phyloP scores from a whole-genome alignment of 2,329 filamentous ascomycete genomes.

The Chalaropsis thielavioides region DNA sequence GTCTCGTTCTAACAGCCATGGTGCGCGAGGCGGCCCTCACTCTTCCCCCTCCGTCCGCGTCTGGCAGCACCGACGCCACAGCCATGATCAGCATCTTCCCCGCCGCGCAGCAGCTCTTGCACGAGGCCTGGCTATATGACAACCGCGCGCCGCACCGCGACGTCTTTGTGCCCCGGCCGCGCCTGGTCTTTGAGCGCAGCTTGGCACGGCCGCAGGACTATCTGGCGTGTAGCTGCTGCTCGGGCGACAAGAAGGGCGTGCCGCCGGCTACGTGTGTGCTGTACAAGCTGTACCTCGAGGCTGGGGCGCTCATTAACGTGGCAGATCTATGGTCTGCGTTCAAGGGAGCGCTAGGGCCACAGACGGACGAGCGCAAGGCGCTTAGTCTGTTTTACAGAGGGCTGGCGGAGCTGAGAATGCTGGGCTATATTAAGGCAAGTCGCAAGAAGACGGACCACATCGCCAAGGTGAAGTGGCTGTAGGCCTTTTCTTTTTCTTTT shows the following conservation, averaged over 20 bases:
- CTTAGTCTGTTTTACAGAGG: constrained; percentile 72
- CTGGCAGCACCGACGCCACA: constrained; percentile 21
- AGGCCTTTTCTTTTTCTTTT: constrained; percentile 13
- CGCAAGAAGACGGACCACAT: constrained; percentile 88
- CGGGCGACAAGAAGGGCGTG: constrained; percentile 20
- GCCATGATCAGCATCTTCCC: constrained; percentile 23
- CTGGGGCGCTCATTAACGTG: constrained; percentile 61
- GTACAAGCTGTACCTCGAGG: constrained; percentile 67
- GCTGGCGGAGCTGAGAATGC: constrained; percentile 66
- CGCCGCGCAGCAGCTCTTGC: constrained; percentile 39
- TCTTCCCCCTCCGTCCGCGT: not conserved
- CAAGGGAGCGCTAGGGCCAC: constrained; percentile 42
- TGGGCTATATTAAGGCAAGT: constrained; percentile 80
- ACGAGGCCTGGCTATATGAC: constrained; percentile 66
- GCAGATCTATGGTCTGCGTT: constrained; percentile 71
- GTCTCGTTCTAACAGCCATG: constrained; percentile 20
- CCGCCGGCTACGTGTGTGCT: constrained; percentile 58
- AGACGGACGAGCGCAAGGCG: constrained; percentile 36
- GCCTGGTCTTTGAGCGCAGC: constrained; percentile 55
- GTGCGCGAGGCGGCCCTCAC: constrained; percentile 28
- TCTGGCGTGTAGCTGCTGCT: constrained; percentile 56
- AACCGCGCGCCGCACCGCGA: constrained; percentile 53
- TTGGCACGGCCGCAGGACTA: constrained; percentile 63
- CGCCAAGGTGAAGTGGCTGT: constrained; percentile 74
- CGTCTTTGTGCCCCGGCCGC: constrained; percentile 61